Evolutionary conservation across 148 eudicot genomes (phyloP).

Genomic region (Euryodendron excelsum): DNA sequence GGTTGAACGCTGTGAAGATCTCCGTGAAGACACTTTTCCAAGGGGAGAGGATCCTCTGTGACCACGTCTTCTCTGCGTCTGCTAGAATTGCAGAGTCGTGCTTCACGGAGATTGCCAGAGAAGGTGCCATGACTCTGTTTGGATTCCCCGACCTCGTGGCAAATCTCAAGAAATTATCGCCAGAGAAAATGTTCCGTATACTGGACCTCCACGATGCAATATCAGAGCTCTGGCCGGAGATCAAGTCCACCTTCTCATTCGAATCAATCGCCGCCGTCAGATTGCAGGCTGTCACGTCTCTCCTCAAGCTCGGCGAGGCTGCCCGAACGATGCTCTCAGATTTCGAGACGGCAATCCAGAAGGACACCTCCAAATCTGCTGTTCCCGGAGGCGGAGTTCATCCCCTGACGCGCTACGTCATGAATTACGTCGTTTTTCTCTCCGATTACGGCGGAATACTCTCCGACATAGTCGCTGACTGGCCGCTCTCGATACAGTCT

Average conservation of each 20-base stretch:
- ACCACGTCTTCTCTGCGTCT: slow-evolving; percentile 53
- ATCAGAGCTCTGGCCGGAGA: slow-evolving; percentile 38
- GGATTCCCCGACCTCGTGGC: slow-evolving; percentile 55
- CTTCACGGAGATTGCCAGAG: slow-evolving; percentile 58
- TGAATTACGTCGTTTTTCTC: slow-evolving; percentile 45
- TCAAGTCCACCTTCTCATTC: slow-evolving; percentile 39
- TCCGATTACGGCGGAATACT: slow-evolving; percentile 38
- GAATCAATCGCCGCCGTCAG: slow-evolving; percentile 25
- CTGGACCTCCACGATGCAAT: slow-evolving; percentile 43
- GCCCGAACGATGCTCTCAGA: slow-evolving; percentile 25
- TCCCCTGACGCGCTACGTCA: slow-evolving; percentile 53
- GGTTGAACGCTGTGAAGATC: slow-evolving; percentile 41
- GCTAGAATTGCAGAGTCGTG: slow-evolving; percentile 48
- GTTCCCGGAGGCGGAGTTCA: slow-evolving; percentile 43
- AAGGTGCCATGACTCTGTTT: slow-evolving; percentile 42
- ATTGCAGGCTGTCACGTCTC: slow-evolving; percentile 29
- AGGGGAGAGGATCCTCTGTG: slow-evolving; percentile 62
- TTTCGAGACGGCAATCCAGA: slow-evolving; percentile 49
- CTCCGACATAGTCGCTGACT: slow-evolving; percentile 38
- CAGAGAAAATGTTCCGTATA: slow-evolving; percentile 44
- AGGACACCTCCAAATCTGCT: slow-evolving; percentile 33
- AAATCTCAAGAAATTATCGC: slow-evolving; percentile 52
- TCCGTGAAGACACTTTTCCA: slow-evolving; percentile 48
- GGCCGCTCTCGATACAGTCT: slow-evolving; percentile 6
- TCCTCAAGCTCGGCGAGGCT: slow-evolving; percentile 35